These are phyloP conservation scores for Diaporthe citriasiana DNA, from an alignment of 2,329 filamentous ascomycete species.

Conservation along the genomic window DNA sequence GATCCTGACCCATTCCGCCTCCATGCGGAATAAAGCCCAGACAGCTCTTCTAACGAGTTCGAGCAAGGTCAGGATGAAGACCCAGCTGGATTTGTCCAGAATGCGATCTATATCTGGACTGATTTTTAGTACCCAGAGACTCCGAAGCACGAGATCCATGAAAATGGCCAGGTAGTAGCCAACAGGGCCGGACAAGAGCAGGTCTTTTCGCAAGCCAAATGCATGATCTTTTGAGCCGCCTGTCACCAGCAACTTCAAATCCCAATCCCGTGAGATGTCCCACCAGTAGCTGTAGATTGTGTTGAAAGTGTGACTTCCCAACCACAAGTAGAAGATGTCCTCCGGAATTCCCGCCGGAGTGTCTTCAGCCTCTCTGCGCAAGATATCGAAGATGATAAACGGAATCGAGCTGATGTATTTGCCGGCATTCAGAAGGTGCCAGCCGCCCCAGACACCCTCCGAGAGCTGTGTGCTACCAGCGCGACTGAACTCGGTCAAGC, in stretches of 20 bases:
- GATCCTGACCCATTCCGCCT: conserved; percentile 15
- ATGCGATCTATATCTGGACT: conserved; percentile 18
- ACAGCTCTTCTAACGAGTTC: not conserved
- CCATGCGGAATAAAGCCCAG: conserved; percentile 18
- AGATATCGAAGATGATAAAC: conserved; percentile 20
- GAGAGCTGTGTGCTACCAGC: not conserved
- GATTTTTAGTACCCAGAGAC: conserved; percentile 4
- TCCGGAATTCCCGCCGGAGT: conserved; percentile 11
- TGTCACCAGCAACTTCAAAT: conserved; percentile 8
- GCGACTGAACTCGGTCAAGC: conserved; percentile 17
- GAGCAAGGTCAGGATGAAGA: conserved; percentile 7
- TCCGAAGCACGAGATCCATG: not conserved
- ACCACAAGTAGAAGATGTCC: conserved; percentile 22
- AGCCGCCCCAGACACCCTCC: conserved; percentile 22
- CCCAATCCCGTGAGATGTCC: conserved; percentile 28
- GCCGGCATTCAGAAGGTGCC: conserved; percentile 18
- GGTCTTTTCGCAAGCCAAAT: conserved; percentile 1
- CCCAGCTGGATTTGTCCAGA: conserved; percentile 5
- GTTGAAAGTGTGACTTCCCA: conserved; percentile 16
- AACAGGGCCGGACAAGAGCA: not conserved
- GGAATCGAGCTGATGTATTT: conserved; percentile 32
- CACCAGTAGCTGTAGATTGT: conserved; percentile 19
- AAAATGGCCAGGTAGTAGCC: conserved; percentile 15
- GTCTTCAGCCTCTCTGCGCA: conserved; percentile 21
- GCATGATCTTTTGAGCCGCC: not conserved